Evolutionary conservation across 192 early-diverging fungal genomes (phyloP), one percentile per base, ranked within the genome.

Genomic region (Hyaloraphidium curvatum): DNA sequence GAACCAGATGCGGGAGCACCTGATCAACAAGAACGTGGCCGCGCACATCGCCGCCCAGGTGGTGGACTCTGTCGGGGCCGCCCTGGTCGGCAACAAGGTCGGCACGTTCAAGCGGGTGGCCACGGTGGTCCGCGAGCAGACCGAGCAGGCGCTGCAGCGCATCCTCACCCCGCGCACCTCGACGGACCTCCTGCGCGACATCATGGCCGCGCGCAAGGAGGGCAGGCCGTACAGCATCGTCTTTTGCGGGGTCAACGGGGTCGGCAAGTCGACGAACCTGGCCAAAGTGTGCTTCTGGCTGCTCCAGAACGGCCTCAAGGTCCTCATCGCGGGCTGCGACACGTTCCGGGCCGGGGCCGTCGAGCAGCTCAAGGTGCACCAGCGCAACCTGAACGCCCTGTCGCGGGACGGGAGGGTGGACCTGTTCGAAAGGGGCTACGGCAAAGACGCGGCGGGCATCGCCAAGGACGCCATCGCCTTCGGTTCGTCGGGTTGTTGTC

Each of bases 241-340:
- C 3, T 93, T 96, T 67, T 83, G 91, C 39, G 92, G 92, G 23
- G 92, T 96, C 27, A 96, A 96, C 62, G 92, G 92, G 31, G 89
- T 96, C 7, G 85, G 83, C 57, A 82, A 93, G 59, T 86, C 83
- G 4, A 96, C 92, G 41, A 96, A 96, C 59, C 60, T 96, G 56
- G 84, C 85, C 60, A 96, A 96, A 57, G 81, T 90, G 4, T 87
- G 84, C 55, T 96, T 91, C 65, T 92, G 89, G 89, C 70, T 96
- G 28, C 67, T 93, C 52, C 88, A 91, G 58, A 96, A 96, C 69
- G 77, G 82, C 43, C 69, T 81, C 40, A 83, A 81, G 22, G 82
- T 92, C 2, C 63, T 96, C 25, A 89, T 96, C 63, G 92, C 89
- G 23, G 92, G 88, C 14, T 91, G 92, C 63, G 92, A 96, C 66